A percentile compares a stretch with the other conserved stretches of the same genome.
Conservation (phyloP, 805 yeast species). For the Yarrowia sp. region DNA sequence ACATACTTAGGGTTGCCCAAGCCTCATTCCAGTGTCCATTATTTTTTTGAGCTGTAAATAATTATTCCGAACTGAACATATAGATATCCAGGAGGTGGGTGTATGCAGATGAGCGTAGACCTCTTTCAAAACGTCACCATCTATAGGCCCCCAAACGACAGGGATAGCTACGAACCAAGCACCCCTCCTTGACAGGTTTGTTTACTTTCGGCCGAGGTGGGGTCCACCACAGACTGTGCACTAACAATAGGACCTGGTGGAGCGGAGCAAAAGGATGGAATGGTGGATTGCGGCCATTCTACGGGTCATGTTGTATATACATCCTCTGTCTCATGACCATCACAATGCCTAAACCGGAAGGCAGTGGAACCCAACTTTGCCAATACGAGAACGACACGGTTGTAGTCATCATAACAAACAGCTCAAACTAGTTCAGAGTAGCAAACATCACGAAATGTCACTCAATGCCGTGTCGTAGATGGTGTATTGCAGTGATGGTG, state of each 20-base stretch:
- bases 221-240: not conserved
- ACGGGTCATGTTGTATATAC: not conserved
- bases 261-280: not conserved
- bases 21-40: not conserved
- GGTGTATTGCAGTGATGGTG: not conserved
- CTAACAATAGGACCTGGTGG: not conserved
- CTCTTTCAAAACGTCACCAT: no score
- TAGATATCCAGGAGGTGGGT: not conserved
- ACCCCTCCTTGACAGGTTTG: not conserved
- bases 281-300: not conserved
- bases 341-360: not conserved
- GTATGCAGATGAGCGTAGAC: no score
- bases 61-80: not conserved
- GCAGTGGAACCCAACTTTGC: not conserved
- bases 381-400: not conserved
- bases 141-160: no score
- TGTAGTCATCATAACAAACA: not conserved
- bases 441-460: not conserved
- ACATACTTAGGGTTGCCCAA: not conserved
- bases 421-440: not conserved
- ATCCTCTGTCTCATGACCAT: not conserved
- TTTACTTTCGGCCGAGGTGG: not conserved
- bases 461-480: not conserved
- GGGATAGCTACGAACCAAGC: no score
- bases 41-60: not conserved